Conservation (phyloP, 352 stramenopile genomes). For the Phytophthora pini region DNA sequence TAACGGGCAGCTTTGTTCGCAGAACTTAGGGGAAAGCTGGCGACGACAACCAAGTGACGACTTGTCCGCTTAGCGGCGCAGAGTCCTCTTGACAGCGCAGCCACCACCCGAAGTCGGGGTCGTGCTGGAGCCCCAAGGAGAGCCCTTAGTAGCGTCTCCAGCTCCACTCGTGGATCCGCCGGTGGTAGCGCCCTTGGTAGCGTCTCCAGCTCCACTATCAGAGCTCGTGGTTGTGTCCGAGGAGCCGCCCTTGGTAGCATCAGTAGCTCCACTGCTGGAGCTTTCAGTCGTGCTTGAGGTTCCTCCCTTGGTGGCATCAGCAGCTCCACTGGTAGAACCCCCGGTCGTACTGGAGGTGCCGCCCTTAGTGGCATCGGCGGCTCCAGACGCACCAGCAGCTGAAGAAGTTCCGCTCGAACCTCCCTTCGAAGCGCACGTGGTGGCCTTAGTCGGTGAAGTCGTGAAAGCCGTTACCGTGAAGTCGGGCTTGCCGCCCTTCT, state of each 20-base stretch:
- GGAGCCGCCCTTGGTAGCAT: slow-evolving; percentile 10
- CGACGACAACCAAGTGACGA: slow-evolving; percentile 9
- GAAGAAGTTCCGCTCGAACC: slow-evolving; percentile 21
- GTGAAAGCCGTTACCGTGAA: slow-evolving; percentile 39
- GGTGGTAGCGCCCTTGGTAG: slow-evolving; percentile 2
- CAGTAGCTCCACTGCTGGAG: not conserved
- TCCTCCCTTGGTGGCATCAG: slow-evolving; percentile 15
- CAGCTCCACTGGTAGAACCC: not conserved
- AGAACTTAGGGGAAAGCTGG: slow-evolving; percentile 1
- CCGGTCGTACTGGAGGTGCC: not conserved
- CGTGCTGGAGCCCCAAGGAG: slow-evolving; percentile 23
- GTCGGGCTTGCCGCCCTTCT: slow-evolving; percentile 36
- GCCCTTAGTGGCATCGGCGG: slow-evolving; percentile 13
- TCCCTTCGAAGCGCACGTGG: slow-evolving; percentile 29
- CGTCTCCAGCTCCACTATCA: not conserved
- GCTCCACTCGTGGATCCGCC: slow-evolving; percentile 5
- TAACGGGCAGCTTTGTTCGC: slow-evolving; percentile 10
- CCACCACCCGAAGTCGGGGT: slow-evolving; percentile 20
- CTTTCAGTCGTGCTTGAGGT: not conserved
- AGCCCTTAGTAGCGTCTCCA: slow-evolving; percentile 21
- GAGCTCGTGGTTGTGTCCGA: not conserved
- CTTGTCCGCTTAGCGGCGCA: slow-evolving; percentile 19
- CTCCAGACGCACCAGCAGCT: slow-evolving; percentile 6
- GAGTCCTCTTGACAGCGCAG: slow-evolving; percentile 24
- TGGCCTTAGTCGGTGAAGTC: slow-evolving; percentile 22